phyloP scores from a whole-genome alignment of 2,329 filamentous ascomycete genomes.

The Biscogniauxia marginata region DNA sequence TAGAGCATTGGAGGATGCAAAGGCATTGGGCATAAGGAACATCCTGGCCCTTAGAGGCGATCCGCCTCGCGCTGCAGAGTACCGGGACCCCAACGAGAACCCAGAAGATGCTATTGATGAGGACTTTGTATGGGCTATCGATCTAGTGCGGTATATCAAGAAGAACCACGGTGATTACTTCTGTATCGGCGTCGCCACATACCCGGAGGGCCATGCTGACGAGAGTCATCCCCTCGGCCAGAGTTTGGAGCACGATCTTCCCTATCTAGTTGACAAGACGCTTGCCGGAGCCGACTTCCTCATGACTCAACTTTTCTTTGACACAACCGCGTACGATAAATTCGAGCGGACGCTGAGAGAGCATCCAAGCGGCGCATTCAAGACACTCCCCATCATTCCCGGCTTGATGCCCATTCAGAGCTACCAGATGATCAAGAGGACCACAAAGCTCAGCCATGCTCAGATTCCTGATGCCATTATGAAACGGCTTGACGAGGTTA shows the following conservation, averaged over 20 bases:
- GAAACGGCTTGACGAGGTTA: constrained; percentile 68
- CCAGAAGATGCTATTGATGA: constrained; percentile 63
- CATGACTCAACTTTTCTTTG: constrained; percentile 98
- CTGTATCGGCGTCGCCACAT: constrained; percentile 90
- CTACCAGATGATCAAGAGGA: constrained; percentile 91
- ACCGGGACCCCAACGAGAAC: constrained; percentile 62
- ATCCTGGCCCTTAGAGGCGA: constrained; percentile 91
- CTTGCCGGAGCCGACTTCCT: constrained; percentile 93
- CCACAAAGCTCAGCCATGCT: constrained; percentile 91
- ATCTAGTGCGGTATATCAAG: constrained; percentile 86
- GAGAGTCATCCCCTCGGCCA: constrained; percentile 75
- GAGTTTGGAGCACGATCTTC: constrained; percentile 75
- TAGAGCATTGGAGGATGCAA: constrained; percentile 85
- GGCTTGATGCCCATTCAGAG: constrained; percentile 97
- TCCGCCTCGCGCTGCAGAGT: constrained; percentile 85
- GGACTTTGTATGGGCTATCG: constrained; percentile 85
- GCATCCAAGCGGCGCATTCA: constrained; percentile 83
- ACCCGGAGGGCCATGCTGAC: constrained; percentile 93
- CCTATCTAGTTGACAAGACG: constrained; percentile 87
- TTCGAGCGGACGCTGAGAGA: constrained; percentile 77
- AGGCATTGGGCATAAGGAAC: constrained; percentile 86
- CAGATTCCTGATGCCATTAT: constrained; percentile 71
- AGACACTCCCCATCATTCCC: constrained; percentile 84
- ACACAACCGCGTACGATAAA: constrained; percentile 74
- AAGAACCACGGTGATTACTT: constrained; percentile 90